Evolutionary conservation across 2,329 filamentous ascomycete species (phyloP).

Genomic region (Dothistroma pini): DNA sequence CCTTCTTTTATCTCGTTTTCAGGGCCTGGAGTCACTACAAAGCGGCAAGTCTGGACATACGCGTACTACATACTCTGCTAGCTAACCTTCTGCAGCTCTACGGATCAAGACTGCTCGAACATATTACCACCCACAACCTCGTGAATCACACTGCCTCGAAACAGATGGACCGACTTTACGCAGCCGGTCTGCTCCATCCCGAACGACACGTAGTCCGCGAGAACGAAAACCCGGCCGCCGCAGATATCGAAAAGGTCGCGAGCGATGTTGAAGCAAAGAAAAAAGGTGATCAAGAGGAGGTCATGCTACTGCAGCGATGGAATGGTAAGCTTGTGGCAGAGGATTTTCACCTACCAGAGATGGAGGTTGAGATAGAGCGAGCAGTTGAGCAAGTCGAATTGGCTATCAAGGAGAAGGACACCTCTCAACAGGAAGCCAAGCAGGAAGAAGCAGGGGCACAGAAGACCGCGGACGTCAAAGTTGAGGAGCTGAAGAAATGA

Average conservation of each 20-base stretch:
- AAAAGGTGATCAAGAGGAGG: conserved; percentile 41
- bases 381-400: conserved; percentile 51
- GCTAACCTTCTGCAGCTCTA: conserved; percentile 45
- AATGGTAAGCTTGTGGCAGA: conserved; percentile 52
- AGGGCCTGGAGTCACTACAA: conserved; percentile 64
- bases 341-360: conserved; percentile 46
- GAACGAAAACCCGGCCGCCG: conserved; percentile 35
- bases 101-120: conserved; percentile 81
- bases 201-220: conserved; percentile 40
- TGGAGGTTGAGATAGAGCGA: conserved; percentile 53
- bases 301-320: conserved; percentile 49
- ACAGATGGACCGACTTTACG: conserved; percentile 72
- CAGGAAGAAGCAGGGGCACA: conserved; percentile 6
- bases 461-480: not conserved
- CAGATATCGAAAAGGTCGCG: conserved; percentile 40
- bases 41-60: too few relatives aligned
- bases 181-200: conserved; percentile 46
- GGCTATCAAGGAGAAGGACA: conserved; percentile 35
- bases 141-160: conserved; percentile 63
- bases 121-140: conserved; percentile 70
- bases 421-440: conserved; percentile 14
- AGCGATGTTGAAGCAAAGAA: conserved; percentile 40
- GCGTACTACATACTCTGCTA: too few relatives aligned
- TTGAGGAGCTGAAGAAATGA: conserved; percentile 5
- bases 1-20: conserved; percentile 94